Base-by-base conservation (phyloP, 148 eudicot genomes). In the Chenopodium quinoa region DNA sequence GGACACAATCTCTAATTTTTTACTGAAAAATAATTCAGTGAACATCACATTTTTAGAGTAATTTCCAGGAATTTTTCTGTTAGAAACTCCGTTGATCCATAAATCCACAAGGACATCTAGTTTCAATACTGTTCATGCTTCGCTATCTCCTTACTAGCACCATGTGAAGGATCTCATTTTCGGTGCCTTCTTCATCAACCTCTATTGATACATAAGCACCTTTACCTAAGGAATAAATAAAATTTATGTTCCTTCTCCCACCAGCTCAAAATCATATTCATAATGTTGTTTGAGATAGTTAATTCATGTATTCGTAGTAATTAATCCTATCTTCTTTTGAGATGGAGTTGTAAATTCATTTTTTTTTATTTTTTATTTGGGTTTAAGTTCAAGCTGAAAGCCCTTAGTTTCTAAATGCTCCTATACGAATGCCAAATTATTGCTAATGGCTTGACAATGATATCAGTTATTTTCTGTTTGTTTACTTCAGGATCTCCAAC, bases 161-260 rank as follows among this genome's bases (percentile, higher is more conserved):
- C 89, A 69, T 75, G 79, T 58, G 76, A 68, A 75, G 54, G 76
- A 56, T 82, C 90, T 52, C 89, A 70, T 71, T 79, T 56, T 89
- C 90, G 14, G 83, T 86, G 76, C 77, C 90, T 63, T 85, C 81
- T 79, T 89, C 91, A 69, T 75, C 90, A 40, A 84, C 82, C 80
- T 80, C 86, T 62, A 48, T 48, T 12, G 11, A 47, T 70, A 67
- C 78, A 69, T 66, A 78, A 69, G 63, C 83, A 73, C 75, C 78
- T 52, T 70, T 71, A 71, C 80, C 62, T 73, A 54, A 81, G 73
- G 79, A 81, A 67, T 40, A 75, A 80, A 31, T 12, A 12, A 64
- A 71, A 65, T 79, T 70, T 79, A 82, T 75, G 85, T 65, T 77
- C 62, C 80, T 70, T 75, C 75, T 40, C 75, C 76, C 75, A 54